Evolutionary conservation across 2,329 filamentous ascomycete genomes (phyloP), one percentile per base, ranked within the genome.

Genomic region (Aspergillus ruber): DNA sequence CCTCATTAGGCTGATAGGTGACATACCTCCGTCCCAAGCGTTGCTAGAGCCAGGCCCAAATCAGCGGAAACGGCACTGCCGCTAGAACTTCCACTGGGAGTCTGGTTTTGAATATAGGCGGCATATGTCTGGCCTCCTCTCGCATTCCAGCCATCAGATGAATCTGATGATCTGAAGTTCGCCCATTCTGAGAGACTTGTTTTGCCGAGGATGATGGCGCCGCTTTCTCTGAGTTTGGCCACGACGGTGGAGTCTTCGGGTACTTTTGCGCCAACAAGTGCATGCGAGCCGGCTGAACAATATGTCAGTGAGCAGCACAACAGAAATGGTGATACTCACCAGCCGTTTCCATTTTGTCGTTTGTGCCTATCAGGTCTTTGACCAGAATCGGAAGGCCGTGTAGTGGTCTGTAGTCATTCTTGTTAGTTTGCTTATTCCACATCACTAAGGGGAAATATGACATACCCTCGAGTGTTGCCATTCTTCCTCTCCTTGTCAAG

Each of bases 351-450:
- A 85, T 82, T 49, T 71, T 62, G 58, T 85, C 82, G 2, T 66
- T 61, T 0, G 82, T 85, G 12, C 77, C 82, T 43, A 86, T 84
- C 58, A 83, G 84, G 65, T 84, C 79, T 62, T 86, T 86, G 66
- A 86, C 72, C 4, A 85, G 65, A 20, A 86, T 77, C 0, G 83
- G 83, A 3, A 86, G 74, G 5, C 83, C 83, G 58, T 86, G 81
- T 0, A 85, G 69, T 2, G 80, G 79, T 0, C 76, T 73, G 44
- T 8, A 40, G 8, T 17, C 0, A 6, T 18, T 6, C 15, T 25
- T 15, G 15, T 43, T 43, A 43, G 42, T 7, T 7, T 20, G 13
- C 42, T 21, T 13, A 20, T 12, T 20, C 25, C 7, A 18, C 15
- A 35, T 12, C n/a, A 8, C 18, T 17, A 17, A 35, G 9, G 18